A percentile compares a stretch with the other conserved stretches of the same genome.
phyloP scores from a whole-genome alignment of 1,284 basidiomycete genomes.

The Pseudozyma pruni region DNA sequence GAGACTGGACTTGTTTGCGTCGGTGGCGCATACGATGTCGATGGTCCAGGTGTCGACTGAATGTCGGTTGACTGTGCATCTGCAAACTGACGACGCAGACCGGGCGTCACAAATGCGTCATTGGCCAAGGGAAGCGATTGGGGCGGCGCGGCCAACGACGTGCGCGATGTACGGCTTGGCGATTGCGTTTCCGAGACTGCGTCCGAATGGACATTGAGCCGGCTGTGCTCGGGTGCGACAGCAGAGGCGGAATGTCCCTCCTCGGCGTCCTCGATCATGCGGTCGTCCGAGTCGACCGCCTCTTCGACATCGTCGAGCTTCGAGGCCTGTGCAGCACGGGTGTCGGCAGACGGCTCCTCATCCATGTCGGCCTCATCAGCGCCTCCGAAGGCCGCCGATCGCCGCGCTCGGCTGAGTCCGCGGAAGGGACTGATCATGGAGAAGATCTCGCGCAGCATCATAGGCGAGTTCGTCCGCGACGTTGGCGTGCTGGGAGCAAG shows the following conservation, averaged over 20 bases:
- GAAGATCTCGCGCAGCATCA: slow-evolving; percentile 48
- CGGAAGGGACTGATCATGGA: slow-evolving; percentile 51
- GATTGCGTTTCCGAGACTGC: slow-evolving; percentile 7
- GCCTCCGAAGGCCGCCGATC: slow-evolving; percentile 45
- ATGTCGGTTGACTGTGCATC: not conserved
- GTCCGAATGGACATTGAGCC: slow-evolving; percentile 3
- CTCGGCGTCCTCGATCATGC: slow-evolving; percentile 41
- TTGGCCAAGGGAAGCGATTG: slow-evolving; percentile 31
- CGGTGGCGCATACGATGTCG: slow-evolving; percentile 17
- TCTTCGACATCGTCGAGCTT: slow-evolving; percentile 9
- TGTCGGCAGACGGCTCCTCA: slow-evolving; percentile 1
- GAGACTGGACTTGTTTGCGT: slow-evolving; percentile 45
- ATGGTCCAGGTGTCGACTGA: slow-evolving; percentile 15
- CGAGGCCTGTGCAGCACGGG: not conserved
- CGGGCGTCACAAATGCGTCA: slow-evolving; percentile 37
- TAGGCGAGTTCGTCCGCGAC: slow-evolving; percentile 38
- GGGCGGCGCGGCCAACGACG: slow-evolving; percentile 14
- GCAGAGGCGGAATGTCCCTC: slow-evolving; percentile 7
- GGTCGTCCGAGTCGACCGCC: slow-evolving; percentile 20
- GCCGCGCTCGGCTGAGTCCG: slow-evolving; percentile 25
- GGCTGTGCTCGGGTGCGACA: slow-evolving; percentile 1
- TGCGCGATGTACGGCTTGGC: slow-evolving; percentile 13
- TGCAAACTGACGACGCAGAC: slow-evolving; percentile 31
- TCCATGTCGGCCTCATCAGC: slow-evolving; percentile 17
- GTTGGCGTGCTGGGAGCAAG: slow-evolving; percentile 35